Conservation (phyloP, 331 rosid genomes). For the Saraca asoca region DNA sequence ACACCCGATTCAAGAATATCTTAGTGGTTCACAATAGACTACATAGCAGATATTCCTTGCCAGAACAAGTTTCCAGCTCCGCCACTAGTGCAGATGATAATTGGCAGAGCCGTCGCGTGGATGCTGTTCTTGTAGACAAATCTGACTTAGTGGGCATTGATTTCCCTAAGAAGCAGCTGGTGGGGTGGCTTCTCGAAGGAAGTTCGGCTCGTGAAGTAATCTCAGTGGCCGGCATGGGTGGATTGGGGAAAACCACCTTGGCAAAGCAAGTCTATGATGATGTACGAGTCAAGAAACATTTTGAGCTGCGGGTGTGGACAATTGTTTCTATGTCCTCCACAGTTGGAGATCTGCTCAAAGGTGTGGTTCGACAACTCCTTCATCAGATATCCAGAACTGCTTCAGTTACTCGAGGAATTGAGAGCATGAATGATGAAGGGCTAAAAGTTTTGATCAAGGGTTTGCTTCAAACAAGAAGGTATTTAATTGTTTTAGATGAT, state of each 20-base stretch:
- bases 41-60: background rate
- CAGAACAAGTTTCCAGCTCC: background rate
- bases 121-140: slow-evolving; percentile 43
- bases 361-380: slow-evolving; percentile 29
- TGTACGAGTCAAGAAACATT: slow-evolving; percentile 29
- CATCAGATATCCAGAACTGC: slow-evolving; percentile 1
- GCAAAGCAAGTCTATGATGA: slow-evolving; percentile 43
- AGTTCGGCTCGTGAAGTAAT: slow-evolving; percentile 29
- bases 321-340: slow-evolving; percentile 35
- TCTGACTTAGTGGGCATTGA: slow-evolving; percentile 40
- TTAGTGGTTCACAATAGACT: background rate
- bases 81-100: background rate
- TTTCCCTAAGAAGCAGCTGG: slow-evolving; percentile 20
- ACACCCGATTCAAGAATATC: slow-evolving; percentile 15
- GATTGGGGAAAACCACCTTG: slow-evolving; percentile 42
- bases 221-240: slow-evolving; percentile 40
- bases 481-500: slow-evolving; percentile 46
- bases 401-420: slow-evolving; percentile 13
- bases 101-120: slow-evolving; percentile 37
- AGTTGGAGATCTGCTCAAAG: slow-evolving; percentile 26
- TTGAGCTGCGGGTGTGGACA: slow-evolving; percentile 39
- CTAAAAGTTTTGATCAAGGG: slow-evolving; percentile 27
- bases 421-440: slow-evolving; percentile 15
- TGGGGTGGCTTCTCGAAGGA: slow-evolving; percentile 31
- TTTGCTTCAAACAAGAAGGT: slow-evolving; percentile 32